Evolutionary conservation across 352 stramenopile species (phyloP).

Genomic region (Phytophthora melonis): DNA sequence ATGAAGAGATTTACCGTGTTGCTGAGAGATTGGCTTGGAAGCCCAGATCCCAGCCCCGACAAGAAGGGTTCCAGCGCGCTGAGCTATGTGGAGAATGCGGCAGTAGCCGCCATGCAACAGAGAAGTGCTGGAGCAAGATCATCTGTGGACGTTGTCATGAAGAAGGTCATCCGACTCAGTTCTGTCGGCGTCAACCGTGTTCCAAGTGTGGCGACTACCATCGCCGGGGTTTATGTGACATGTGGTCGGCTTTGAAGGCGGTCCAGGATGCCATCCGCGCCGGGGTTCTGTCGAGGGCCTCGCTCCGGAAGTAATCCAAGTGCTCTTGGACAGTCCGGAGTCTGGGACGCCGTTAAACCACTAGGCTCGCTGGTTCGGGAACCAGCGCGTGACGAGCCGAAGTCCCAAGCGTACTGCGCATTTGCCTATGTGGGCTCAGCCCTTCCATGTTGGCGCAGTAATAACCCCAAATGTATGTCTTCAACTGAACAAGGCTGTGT

Average conservation of each 20-base stretch:
- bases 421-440: slow-evolving; percentile 23
- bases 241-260: slow-evolving; percentile 1
- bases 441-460: neutral
- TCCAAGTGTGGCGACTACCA: slow-evolving; percentile 6
- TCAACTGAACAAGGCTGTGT: too few relatives aligned
- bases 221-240: slow-evolving; percentile 2
- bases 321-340: neutral
- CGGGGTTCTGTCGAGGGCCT: neutral
- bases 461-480: too few relatives aligned
- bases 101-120: neutral
- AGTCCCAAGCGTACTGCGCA: too few relatives aligned
- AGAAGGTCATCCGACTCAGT: too few relatives aligned
- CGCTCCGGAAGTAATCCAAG: neutral
- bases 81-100: neutral
- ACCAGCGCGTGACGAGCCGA: neutral
- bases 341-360: slow-evolving; percentile 20
- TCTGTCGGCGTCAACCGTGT: too few relatives aligned
- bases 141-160: too few relatives aligned
- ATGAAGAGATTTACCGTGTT: neutral
- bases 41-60: neutral
- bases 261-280: neutral
- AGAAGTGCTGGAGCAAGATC: neutral
- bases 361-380: slow-evolving; percentile 9
- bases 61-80: neutral
- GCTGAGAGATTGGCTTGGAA: neutral